A percentile compares a stretch with the other conserved stretches of the same genome.
phyloP scores from a whole-genome alignment of 305 asterid species.

The Euphrasia arctica region DNA sequence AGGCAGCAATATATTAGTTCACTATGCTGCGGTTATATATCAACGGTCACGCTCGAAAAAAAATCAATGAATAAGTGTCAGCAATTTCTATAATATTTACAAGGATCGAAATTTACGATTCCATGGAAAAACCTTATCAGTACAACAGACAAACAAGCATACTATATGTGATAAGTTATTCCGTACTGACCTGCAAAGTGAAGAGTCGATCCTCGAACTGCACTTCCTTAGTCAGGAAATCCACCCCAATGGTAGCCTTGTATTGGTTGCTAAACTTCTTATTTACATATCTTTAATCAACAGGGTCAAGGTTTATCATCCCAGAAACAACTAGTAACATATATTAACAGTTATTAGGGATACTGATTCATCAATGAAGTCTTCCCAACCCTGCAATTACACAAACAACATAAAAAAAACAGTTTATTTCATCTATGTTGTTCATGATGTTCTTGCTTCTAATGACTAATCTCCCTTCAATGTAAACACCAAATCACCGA shows the following conservation, averaged over 20 bases:
- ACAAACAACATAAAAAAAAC: not conserved
- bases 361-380: slow-evolving; percentile 75
- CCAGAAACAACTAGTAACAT: slow-evolving; percentile 8
- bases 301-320: slow-evolving; percentile 17
- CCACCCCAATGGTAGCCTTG: slow-evolving; percentile 77
- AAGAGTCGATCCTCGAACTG: slow-evolving; percentile 59
- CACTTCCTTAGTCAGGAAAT: slow-evolving; percentile 68
- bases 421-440: not conserved
- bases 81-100: not conserved
- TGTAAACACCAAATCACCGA: slow-evolving; percentile 20
- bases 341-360: slow-evolving; percentile 33
- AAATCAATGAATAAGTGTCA: not conserved
- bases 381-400: slow-evolving; percentile 70
- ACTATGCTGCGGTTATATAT: not conserved
- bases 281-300: slow-evolving; percentile 52
- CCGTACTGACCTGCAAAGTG: slow-evolving; percentile 54
- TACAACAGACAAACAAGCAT: not conserved
- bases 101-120: not conserved
- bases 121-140: not conserved
- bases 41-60: not conserved
- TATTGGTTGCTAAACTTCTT: slow-evolving; percentile 64
- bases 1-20: not conserved
- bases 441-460: too few relatives aligned
- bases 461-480: not conserved
- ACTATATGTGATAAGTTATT: not conserved